These are phyloP conservation scores for Leccinum aurantiacum DNA, from an alignment of 768 basidiomycete species.

Conservation along the genomic window DNA sequence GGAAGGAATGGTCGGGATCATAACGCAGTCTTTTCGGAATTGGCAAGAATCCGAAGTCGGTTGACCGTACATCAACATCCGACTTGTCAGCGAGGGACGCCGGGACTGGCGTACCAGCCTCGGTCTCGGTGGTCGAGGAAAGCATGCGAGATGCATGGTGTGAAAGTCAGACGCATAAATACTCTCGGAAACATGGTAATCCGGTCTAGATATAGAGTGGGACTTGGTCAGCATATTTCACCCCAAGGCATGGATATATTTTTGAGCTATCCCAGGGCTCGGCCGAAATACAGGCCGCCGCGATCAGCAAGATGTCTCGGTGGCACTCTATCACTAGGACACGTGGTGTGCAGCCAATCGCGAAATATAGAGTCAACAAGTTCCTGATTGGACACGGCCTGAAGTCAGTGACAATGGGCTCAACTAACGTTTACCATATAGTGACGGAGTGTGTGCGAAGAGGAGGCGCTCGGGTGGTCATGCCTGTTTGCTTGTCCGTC, in stretches of 20 bases:
- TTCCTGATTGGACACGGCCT: not conserved
- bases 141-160: conserved; percentile 12
- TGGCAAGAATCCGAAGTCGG: conserved; percentile 63
- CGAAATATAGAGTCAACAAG: not conserved
- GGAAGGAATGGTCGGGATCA: conserved; percentile 47
- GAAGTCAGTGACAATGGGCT: not conserved
- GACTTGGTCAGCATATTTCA: not conserved
- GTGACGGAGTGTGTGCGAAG: no score
- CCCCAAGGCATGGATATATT: not conserved
- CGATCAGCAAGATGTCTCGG: not conserved
- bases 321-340: not conserved
- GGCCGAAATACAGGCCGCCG: not conserved
- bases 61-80: conserved; percentile 12
- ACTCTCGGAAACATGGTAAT: not conserved
- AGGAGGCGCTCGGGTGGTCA: no score
- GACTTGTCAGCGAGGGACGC: not conserved
- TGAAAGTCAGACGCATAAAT: conserved; percentile 13
- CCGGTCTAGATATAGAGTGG: not conserved
- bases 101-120: not conserved
- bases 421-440: not conserved
- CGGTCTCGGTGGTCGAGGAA: conserved; percentile 10
- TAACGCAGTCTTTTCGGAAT: conserved; percentile 59
- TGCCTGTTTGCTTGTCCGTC: no score
- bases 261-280: not conserved
- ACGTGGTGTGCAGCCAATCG: not conserved